Evolutionary conservation across 2,329 filamentous ascomycete species (phyloP).

Genomic region (Botrytis galanthina): DNA sequence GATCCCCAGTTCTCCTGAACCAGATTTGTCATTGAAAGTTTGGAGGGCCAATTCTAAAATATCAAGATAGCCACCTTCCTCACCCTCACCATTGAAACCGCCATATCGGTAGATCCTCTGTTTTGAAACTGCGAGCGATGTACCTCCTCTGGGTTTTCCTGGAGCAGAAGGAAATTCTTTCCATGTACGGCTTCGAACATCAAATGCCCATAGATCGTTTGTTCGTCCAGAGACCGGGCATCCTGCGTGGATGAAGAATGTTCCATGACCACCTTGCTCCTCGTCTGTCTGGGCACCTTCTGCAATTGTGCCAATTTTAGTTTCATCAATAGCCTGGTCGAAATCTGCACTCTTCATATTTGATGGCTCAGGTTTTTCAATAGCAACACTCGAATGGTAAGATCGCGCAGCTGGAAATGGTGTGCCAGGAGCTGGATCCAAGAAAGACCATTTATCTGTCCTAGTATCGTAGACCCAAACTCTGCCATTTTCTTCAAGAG

Average conservation of each 20-base stretch:
- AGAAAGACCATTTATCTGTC: slow-evolving; percentile 60
- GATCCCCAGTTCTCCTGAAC: slow-evolving; percentile 50
- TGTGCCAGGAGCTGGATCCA: slow-evolving; percentile 54
- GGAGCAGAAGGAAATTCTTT: slow-evolving; percentile 65
- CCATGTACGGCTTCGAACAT: slow-evolving; percentile 64
- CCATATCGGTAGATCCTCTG: slow-evolving; percentile 74
- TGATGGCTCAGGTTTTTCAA: slow-evolving; percentile 47
- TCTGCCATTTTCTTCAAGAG: slow-evolving; percentile 70
- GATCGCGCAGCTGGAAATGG: slow-evolving; percentile 63
- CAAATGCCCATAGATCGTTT: slow-evolving; percentile 76
- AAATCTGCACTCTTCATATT: slow-evolving; percentile 32
- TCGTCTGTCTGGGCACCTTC: slow-evolving; percentile 56
- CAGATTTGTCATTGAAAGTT: slow-evolving; percentile 51
- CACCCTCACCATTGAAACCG: slow-evolving; percentile 69
- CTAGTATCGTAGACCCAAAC: slow-evolving; percentile 75
- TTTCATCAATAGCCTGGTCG: slow-evolving; percentile 46
- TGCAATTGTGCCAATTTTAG: slow-evolving; percentile 56
- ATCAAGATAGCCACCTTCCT: slow-evolving; percentile 71
- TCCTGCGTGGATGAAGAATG: slow-evolving; percentile 74
- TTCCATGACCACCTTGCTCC: slow-evolving; percentile 63
- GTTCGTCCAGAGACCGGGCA: slow-evolving; percentile 60
- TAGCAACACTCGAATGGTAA: slow-evolving; percentile 64
- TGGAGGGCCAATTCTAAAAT: slow-evolving; percentile 59
- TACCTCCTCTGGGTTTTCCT: slow-evolving; percentile 62
- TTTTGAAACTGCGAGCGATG: slow-evolving; percentile 62